phyloP scores from a whole-genome alignment of 768 basidiomycete genomes.

The Leccinum rimulosum region DNA sequence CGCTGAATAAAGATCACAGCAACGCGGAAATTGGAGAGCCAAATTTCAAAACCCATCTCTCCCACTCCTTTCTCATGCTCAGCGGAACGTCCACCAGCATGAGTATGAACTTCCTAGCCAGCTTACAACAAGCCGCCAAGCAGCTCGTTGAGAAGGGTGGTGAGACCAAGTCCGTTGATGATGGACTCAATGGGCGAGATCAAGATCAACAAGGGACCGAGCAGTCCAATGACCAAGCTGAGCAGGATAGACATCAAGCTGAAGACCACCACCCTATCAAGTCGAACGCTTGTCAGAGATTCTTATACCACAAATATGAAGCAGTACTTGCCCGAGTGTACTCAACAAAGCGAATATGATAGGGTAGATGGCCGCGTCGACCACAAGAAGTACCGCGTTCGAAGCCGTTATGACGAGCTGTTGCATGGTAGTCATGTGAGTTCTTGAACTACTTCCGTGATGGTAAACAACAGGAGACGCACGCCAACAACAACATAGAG shows the following conservation, averaged over 20 bases:
- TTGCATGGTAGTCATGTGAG: background rate
- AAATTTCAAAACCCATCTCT: too few species aligned
- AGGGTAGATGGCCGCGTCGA: constrained; percentile 1
- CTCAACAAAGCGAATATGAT: background rate
- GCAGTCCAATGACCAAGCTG: constrained; percentile 8
- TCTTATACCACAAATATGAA: background rate
- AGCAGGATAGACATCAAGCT: constrained; percentile 4
- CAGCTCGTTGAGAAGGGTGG: background rate
- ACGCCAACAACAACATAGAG: constrained; percentile 4
- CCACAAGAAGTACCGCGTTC: constrained; percentile 8
- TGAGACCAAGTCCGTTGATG: constrained; percentile 6
- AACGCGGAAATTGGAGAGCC: too few species aligned
- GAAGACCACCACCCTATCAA: constrained; percentile 1
- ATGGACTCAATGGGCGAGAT: constrained; percentile 10
- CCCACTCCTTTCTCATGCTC: too few species aligned
- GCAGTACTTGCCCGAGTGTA: constrained; percentile 4
- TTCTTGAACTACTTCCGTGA: background rate
- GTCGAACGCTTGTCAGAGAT: background rate
- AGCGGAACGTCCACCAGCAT: too few species aligned
- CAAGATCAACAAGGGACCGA: background rate
- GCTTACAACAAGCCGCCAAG: constrained; percentile 7
- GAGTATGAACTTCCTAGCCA: too few species aligned
- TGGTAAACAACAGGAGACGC: background rate
- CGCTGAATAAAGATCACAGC: too few species aligned
- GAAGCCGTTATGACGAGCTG: constrained; percentile 11